Percentiles rank a stretch among this genome's conserved stretches.
These are phyloP conservation scores for Chaetomium cochliodes DNA, from an alignment of 495 filamentous ascomycete species.

Conservation along the genomic window DNA sequence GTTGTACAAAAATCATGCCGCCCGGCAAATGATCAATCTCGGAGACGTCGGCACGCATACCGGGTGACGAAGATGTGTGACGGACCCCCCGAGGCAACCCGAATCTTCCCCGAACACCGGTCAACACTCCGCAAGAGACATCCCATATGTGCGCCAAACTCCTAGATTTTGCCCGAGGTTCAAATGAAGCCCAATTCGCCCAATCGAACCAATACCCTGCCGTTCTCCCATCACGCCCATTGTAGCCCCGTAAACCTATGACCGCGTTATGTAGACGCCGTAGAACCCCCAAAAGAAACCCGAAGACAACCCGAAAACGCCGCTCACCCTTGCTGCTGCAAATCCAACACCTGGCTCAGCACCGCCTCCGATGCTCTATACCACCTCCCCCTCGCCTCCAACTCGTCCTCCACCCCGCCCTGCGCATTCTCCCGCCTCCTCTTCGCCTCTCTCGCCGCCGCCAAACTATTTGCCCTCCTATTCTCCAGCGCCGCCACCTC, in stretches of 20 bases:
- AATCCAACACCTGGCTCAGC: conserved; percentile 63
- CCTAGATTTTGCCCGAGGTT: neutral
- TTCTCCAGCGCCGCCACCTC: conserved; percentile 71
- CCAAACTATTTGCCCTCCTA: conserved; percentile 63
- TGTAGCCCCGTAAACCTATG: neutral
- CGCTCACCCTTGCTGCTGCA: conserved; percentile 13
- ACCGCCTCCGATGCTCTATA: conserved; percentile 67
- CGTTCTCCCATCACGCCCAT: neutral
- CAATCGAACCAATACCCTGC: neutral
- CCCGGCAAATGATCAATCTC: neutral
- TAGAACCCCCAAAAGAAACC: neutral
- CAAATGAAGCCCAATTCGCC: neutral
- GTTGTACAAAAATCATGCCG: neutral
- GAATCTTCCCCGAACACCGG: conserved; percentile 1
- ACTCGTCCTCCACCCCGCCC: conserved; percentile 68
- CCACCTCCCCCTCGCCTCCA: conserved; percentile 83
- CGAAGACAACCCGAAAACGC: neutral
- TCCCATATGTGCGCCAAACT: neutral
- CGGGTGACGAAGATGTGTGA: neutral
- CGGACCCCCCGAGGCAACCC: neutral
- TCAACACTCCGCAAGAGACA: neutral
- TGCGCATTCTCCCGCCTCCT: conserved; percentile 65
- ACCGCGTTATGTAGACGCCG: neutral
- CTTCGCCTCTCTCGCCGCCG: conserved; percentile 75
- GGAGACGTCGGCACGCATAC: neutral